These are phyloP conservation scores for Mycena albidolilacea DNA, from an alignment of 768 basidiomycete genomes.

Conservation along the genomic window DNA sequence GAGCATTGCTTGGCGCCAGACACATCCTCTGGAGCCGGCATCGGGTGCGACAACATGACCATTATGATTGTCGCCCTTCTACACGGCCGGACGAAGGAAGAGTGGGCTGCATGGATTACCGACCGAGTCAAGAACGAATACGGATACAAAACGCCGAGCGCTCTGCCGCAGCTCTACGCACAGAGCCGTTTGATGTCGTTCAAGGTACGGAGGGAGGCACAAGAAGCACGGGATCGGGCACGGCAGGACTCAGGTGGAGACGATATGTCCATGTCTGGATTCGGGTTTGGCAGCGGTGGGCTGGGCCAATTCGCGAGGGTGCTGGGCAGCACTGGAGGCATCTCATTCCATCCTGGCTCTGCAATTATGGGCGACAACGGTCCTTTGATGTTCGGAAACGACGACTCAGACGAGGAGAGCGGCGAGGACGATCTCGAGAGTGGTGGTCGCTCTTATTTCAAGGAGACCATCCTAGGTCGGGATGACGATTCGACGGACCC, in stretches of 20 bases:
- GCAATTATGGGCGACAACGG: conserved; percentile 66
- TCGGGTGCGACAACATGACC: conserved; percentile 99
- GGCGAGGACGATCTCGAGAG: conserved; percentile 61
- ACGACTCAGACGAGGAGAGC: conserved; percentile 75
- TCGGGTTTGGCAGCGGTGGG: conserved; percentile 53
- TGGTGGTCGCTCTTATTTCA: conserved; percentile 63
- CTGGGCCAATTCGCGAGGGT: conserved; percentile 69
- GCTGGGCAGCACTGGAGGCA: conserved; percentile 70
- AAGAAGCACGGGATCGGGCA: conserved; percentile 63
- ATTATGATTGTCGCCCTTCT: conserved; percentile 91
- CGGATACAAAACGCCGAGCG: conserved; percentile 84
- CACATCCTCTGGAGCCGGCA: conserved; percentile 89
- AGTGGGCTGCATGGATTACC: conserved; percentile 93
- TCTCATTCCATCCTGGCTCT: conserved; percentile 73
- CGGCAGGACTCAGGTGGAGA: conserved; percentile 48
- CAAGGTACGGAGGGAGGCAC: conserved; percentile 72
- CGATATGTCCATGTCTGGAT: conserved; percentile 45
- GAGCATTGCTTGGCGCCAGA: conserved; percentile 96
- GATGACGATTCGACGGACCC: conserved; percentile 65
- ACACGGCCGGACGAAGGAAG: conserved; percentile 87
- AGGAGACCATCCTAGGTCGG: conserved; percentile 61
- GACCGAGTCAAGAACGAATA: conserved; percentile 83
- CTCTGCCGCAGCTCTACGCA: conserved; percentile 84
- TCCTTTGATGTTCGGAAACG: conserved; percentile 74
- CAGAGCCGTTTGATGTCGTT: conserved; percentile 74